Conservation (phyloP, 1,284 basidiomycete genomes). For the Boletus calvinii region DNA sequence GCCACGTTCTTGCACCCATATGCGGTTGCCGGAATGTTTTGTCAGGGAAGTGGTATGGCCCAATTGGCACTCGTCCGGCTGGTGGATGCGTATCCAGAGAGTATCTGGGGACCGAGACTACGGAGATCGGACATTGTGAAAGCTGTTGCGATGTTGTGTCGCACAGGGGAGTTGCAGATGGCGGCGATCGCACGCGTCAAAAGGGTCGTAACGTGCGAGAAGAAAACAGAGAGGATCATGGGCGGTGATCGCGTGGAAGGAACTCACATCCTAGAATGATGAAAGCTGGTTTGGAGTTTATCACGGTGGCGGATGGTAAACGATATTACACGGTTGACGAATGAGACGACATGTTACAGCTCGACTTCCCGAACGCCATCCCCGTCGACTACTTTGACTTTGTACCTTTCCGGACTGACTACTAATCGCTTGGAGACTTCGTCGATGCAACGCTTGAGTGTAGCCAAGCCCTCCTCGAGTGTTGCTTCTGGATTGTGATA, state of each 20-base stretch:
- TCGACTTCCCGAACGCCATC: constrained; percentile 83
- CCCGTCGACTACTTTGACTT: constrained; percentile 89
- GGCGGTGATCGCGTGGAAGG: constrained; percentile 53
- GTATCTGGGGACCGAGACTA: constrained; percentile 55
- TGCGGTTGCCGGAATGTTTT: constrained; percentile 41
- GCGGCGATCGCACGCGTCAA: constrained; percentile 36
- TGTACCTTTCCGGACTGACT: constrained; percentile 80
- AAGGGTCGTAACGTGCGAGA: constrained; percentile 48
- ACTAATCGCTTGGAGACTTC: constrained; percentile 87
- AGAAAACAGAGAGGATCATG: constrained; percentile 50
- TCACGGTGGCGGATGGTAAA: background rate
- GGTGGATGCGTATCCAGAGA: constrained; percentile 52
- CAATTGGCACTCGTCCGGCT: constrained; percentile 41
- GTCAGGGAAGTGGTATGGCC: constrained; percentile 24
- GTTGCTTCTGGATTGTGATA: constrained; percentile 84
- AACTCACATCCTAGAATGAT: constrained; percentile 27
- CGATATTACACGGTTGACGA: constrained; percentile 12
- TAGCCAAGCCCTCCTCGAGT: constrained; percentile 83
- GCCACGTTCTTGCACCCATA: constrained; percentile 45
- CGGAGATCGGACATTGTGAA: constrained; percentile 42
- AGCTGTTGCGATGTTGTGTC: constrained; percentile 16
- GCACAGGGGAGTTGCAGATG: constrained; percentile 7
- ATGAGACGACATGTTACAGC: constrained; percentile 40
- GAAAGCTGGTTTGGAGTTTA: background rate
- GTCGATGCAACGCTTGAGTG: constrained; percentile 83